These are phyloP conservation scores for Xerocomus brunneocitrinus DNA, from an alignment of 768 basidiomycete genomes.

Conservation along the genomic window DNA sequence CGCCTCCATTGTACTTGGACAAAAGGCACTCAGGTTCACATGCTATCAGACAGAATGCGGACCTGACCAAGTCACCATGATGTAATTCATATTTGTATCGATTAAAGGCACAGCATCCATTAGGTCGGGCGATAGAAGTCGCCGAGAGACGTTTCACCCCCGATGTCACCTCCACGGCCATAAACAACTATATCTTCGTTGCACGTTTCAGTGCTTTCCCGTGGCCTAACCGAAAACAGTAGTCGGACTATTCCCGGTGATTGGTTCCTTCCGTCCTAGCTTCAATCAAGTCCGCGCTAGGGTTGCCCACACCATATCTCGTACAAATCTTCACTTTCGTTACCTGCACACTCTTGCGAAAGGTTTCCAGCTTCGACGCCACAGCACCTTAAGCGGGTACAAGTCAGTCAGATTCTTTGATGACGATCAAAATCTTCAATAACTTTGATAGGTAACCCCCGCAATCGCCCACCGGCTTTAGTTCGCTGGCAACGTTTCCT, in stretches of 20 bases:
- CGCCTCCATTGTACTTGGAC: not conserved
- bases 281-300: not conserved
- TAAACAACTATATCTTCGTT: not conserved
- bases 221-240: slow-evolving; percentile 10
- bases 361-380: not conserved
- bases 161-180: slow-evolving; percentile 13
- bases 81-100: not conserved
- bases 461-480: not conserved
- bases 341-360: not conserved
- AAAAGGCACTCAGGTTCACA: not conserved
- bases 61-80: not conserved
- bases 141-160: slow-evolving; percentile 18
- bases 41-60: not conserved
- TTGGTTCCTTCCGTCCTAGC: slow-evolving; percentile 15
- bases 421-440: not conserved
- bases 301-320: not conserved
- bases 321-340: not conserved
- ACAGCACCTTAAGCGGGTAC: slow-evolving; percentile 3
- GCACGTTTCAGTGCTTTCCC: not conserved
- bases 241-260: slow-evolving; percentile 11
- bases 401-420: slow-evolving; percentile 7
- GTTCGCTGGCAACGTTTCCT: not conserved
- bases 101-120: slow-evolving; percentile 5
- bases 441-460: not conserved
- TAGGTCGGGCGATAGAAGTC: slow-evolving; percentile 20